phyloP scores from a whole-genome alignment of 352 stramenopile species.

The Phytophthora ohioensis region DNA sequence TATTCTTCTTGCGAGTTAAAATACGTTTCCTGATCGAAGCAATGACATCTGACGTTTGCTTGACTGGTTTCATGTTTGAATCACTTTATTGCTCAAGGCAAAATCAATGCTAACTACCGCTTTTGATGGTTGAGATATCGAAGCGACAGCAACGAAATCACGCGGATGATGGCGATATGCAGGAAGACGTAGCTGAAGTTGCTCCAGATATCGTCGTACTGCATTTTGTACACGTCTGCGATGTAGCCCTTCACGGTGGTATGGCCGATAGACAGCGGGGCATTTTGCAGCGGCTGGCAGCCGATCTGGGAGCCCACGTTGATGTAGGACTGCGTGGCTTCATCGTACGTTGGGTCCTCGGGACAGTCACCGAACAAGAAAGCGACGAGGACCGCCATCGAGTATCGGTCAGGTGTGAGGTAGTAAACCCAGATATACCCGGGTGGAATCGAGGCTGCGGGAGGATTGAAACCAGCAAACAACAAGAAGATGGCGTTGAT shows the following conservation, averaged over 20 bases:
- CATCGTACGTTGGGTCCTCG: constrained; percentile 34
- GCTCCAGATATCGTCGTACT: constrained; percentile 35
- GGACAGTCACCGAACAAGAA: constrained; percentile 43
- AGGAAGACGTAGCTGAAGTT: constrained; percentile 41
- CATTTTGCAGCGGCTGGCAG: constrained; percentile 35
- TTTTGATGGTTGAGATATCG: constrained; percentile 58
- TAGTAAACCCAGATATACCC: constrained; percentile 49
- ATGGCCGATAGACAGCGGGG: constrained; percentile 23
- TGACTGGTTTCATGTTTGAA: constrained; percentile 13
- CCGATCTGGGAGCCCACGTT: constrained; percentile 29
- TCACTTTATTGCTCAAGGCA: not conserved
- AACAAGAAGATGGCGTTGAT: constrained; percentile 53
- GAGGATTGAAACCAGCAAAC: constrained; percentile 52
- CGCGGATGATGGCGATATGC: constrained; percentile 40
- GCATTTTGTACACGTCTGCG: constrained; percentile 24
- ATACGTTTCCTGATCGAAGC: not conserved
- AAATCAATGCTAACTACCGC: constrained; percentile 21
- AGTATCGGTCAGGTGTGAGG: constrained; percentile 45
- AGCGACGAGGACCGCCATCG: constrained; percentile 38
- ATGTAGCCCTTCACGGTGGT: constrained; percentile 29
- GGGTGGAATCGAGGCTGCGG: constrained; percentile 35
- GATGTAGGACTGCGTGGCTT: constrained; percentile 26
- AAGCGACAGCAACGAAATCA: constrained; percentile 47
- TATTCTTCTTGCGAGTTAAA: too few species aligned
- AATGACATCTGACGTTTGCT: constrained; percentile 14